These are phyloP conservation scores for Suillus discolor DNA, from an alignment of 768 basidiomycete species.

Conservation along the genomic window DNA sequence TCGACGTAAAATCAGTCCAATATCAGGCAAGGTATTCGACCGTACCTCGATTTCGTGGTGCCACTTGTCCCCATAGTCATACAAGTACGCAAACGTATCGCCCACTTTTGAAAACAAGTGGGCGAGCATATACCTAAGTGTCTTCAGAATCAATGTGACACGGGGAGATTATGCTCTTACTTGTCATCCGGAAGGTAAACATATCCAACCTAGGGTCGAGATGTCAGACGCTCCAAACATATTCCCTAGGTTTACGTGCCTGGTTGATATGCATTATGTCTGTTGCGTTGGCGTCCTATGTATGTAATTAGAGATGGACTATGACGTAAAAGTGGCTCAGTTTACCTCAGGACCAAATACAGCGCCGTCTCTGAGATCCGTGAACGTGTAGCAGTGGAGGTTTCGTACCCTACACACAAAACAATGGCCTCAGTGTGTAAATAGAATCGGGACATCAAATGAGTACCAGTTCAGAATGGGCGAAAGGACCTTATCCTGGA, in stretches of 20 bases:
- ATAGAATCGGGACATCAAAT: constrained; percentile 2
- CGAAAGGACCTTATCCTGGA: constrained; percentile 38
- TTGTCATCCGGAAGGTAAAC: constrained; percentile 32
- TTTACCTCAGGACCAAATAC: constrained; percentile 35
- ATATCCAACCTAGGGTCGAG: constrained; percentile 28
- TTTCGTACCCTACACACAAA: constrained; percentile 24
- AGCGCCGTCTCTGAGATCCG: constrained; percentile 38
- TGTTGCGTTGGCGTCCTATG: constrained; percentile 22
- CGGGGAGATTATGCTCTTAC: background rate
- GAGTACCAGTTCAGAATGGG: constrained; percentile 37
- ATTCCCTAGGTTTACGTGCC: constrained; percentile 11
- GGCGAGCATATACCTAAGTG: constrained; percentile 25
- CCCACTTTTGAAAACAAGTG: constrained; percentile 34
- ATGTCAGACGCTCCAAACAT: background rate
- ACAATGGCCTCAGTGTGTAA: constrained; percentile 4
- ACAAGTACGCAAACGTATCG: constrained; percentile 32
- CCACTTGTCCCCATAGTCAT: constrained; percentile 39
- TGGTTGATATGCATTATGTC: constrained; percentile 26
- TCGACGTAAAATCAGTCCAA: background rate
- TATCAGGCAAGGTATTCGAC: background rate
- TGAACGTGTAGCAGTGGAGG: constrained; percentile 35
- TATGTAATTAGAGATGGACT: background rate
- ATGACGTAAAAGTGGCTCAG: background rate
- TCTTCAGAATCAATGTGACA: background rate
- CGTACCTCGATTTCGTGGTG: constrained; percentile 32